A percentile compares a stretch with the other conserved stretches of the same genome.
phyloP scores from a whole-genome alignment of 768 basidiomycete species.

The Boletus rubescentipes region DNA sequence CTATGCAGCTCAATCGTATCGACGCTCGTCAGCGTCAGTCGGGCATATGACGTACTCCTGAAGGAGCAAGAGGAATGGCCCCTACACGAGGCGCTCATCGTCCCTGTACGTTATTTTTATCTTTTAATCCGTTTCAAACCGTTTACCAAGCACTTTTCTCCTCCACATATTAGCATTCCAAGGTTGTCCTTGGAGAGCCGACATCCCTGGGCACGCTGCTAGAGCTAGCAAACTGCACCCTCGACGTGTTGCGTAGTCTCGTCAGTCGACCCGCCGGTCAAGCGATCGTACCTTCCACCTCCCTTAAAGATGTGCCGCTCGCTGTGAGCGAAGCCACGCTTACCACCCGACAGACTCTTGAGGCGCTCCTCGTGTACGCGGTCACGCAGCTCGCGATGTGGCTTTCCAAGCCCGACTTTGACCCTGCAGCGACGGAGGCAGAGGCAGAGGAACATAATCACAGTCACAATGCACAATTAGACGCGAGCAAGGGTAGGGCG shows the following conservation, averaged over 20 bases:
- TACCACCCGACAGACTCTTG: constrained; percentile 61
- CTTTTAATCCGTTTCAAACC: background rate
- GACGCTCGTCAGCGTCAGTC: constrained; percentile 68
- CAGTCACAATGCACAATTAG: constrained; percentile 14
- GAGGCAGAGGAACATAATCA: constrained; percentile 45
- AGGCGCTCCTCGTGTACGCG: constrained; percentile 66
- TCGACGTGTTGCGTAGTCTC: constrained; percentile 71
- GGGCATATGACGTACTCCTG: constrained; percentile 65
- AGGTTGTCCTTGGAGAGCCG: constrained; percentile 78
- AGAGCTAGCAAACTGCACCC: constrained; percentile 76
- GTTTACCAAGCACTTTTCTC: background rate
- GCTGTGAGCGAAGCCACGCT: constrained; percentile 56
- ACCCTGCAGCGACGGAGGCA: constrained; percentile 39
- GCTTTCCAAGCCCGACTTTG: constrained; percentile 72
- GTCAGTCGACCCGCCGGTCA: constrained; percentile 60
- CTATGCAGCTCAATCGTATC: constrained; percentile 68
- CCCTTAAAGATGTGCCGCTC: constrained; percentile 33
- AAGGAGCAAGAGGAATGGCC: constrained; percentile 73
- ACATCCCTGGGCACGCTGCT: constrained; percentile 84
- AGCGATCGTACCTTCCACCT: constrained; percentile 40
- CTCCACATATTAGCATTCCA: constrained; percentile 61
- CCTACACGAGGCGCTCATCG: constrained; percentile 60
- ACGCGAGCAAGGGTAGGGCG: constrained; percentile 38
- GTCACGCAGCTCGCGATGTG: constrained; percentile 79
- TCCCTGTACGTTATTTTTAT: constrained; percentile 55